Conservation (phyloP, 169 alveolate genomes). For the Ichthyophthirius multifiliis region DNA sequence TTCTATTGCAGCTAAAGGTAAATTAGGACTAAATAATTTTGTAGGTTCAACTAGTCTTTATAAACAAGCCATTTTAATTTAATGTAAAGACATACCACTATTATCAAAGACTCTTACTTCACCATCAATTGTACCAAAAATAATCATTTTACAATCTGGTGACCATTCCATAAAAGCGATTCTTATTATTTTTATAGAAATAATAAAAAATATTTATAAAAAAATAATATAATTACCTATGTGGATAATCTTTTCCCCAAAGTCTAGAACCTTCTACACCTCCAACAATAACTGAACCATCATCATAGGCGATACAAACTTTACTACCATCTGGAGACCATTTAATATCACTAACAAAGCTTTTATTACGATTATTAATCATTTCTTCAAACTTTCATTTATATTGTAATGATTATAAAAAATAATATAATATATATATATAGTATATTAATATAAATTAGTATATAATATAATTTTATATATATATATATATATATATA, state of each 20-base stretch:
- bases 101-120: constrained; percentile 79
- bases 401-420: background rate
- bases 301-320: constrained; percentile 88
- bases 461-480: no score
- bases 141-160: constrained; percentile 87
- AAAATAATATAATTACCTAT: constrained; percentile 16
- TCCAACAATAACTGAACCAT: constrained; percentile 92
- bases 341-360: constrained; percentile 85
- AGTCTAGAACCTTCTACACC: constrained; percentile 91
- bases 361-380: constrained; percentile 89
- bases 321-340: constrained; percentile 88
- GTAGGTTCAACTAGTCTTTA: constrained; percentile 39
- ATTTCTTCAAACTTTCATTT: constrained; percentile 82
- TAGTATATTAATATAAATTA: no score
- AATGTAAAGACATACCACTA: constrained; percentile 83
- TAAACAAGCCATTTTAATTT: constrained; percentile 62
- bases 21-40: constrained; percentile 4
- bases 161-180: constrained; percentile 89
- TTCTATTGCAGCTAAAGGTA: constrained; percentile 56
- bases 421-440: background rate
- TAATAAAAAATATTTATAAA: background rate
- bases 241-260: constrained; percentile 88
- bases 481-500: no score
- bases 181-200: background rate
- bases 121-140: constrained; percentile 87